Base-by-base conservation (phyloP, 1,284 basidiomycete species). In the Cystobasidium pallidum region DNA sequence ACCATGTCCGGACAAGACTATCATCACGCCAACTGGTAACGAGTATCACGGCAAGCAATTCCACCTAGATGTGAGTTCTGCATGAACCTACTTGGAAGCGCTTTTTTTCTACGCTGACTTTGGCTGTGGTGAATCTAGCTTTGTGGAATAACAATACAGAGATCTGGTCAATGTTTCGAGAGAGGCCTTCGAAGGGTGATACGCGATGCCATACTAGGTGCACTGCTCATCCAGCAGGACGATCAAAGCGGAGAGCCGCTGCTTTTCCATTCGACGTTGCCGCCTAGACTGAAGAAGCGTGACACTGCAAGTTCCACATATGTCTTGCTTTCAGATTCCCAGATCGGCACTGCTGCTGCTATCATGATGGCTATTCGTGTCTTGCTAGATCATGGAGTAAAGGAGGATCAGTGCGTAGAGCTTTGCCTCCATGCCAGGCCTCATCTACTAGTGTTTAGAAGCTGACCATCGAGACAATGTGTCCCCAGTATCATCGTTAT, bases 311-410 rank as follows among this genome's bases (percentile, higher is more conserved):
- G 83, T 72, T 83, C 89, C 52, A 84, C 90, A 1, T 92, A 88
- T 83, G 93, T 95, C 0, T 89, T 97, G 79, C 81, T 99, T n/a
- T 84, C 97, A 36, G 95, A 98, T 79, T 91, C 91, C 2, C 94
- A 95, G 88, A 93, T 98, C 80, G 93, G 92, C 3, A 98, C 94
- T 0, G 95, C 90, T 2, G 94, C 95, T 0, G 88, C 94, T 3
- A 94, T 92, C 0, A 89, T 94, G 81, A 98, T 98, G 95, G 91
- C 93, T 0, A 91, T 99, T 71, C 89, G 95, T n/a, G 87, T 96
- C 3, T 83, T 98, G 19, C 85, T 98, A 30, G 95, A 99, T 79
- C 95, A 99, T 78, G 94, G 94, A n/a, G 89, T 98, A 8, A 86
- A 80, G 75, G 87, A 93, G 78, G 85, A 89, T 55, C 88, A 89